Percentiles rank a stretch among this genome's conserved stretches.
Evolutionary conservation across 1,284 basidiomycete species (phyloP).

Genomic region (Cryptococcus depauperatus): DNA sequence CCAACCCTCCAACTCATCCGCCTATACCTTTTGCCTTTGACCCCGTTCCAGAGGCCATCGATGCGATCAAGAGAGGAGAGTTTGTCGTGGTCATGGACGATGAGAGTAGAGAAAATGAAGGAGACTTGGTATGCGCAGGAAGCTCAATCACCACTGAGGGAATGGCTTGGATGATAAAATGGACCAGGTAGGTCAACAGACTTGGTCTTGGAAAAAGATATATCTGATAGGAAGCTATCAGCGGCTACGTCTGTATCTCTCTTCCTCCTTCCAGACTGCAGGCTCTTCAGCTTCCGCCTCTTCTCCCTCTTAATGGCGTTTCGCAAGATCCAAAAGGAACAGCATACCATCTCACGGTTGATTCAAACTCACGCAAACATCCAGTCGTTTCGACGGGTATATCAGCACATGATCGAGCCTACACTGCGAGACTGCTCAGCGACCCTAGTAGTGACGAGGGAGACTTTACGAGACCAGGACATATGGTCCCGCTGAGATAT

Average conservation of each 20-base stretch:
- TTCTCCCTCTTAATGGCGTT: conserved; percentile 68
- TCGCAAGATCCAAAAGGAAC: conserved; percentile 79
- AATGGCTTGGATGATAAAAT: conserved; percentile 98
- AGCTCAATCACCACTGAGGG: conserved; percentile 78
- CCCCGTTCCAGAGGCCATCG: conserved; percentile 67
- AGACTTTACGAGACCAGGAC: conserved; percentile 88
- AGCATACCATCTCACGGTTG: conserved; percentile 93
- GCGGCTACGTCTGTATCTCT: conserved; percentile 91
- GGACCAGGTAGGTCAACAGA: conserved; percentile 70
- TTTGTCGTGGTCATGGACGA: conserved; percentile 95
- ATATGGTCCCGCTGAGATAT: conserved; percentile 87
- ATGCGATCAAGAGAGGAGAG: conserved; percentile 70
- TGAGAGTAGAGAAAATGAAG: conserved; percentile 86
- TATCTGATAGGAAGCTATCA: conserved; percentile 36
- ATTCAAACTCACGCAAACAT: conserved; percentile 57
- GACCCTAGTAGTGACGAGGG: conserved; percentile 50
- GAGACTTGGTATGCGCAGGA: conserved; percentile 82
- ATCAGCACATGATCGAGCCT: conserved; percentile 86
- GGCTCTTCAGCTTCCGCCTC: conserved; percentile 83
- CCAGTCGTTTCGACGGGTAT: conserved; percentile 71
- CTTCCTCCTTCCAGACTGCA: conserved; percentile 68
- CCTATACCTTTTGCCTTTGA: conserved; percentile 52
- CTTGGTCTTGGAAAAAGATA: not conserved
- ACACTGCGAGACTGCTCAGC: conserved; percentile 77
- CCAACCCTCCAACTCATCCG: conserved; percentile 21